These are phyloP conservation scores for Trypanosomatidae sp. DNA, from an alignment of 208 protist genomes.

Conservation along the genomic window DNA sequence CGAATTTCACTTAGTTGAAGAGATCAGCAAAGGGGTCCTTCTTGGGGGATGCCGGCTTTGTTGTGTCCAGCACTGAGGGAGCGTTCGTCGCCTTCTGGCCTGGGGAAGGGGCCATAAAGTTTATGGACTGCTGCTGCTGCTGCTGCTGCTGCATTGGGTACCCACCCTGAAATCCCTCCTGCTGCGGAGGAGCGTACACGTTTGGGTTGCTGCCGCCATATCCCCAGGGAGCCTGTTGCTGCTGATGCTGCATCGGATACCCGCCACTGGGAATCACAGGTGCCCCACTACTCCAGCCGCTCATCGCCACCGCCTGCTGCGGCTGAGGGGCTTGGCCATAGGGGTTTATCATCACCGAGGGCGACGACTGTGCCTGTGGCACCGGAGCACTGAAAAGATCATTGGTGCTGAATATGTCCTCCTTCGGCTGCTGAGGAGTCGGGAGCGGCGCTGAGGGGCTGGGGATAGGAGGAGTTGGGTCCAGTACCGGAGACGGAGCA, in stretches of 20 bases:
- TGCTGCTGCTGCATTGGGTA: constrained; percentile 10
- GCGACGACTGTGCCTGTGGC: constrained; percentile 28
- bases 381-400: constrained; percentile 46
- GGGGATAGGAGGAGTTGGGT: constrained; percentile 7
- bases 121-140: constrained; percentile 31
- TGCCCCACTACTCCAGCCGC: constrained; percentile 21
- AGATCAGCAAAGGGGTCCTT: constrained; percentile 81
- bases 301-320: constrained; percentile 8
- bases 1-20: constrained; percentile 34
- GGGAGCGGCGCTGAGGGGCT: constrained; percentile 5
- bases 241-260: constrained; percentile 25
- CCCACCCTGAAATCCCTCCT: not conserved
- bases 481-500: constrained; percentile 20
- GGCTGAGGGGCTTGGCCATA: constrained; percentile 11
- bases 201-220: constrained; percentile 2
- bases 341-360: constrained; percentile 16
- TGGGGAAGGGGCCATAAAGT: constrained; percentile 51
- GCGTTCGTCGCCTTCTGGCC: constrained; percentile 29
- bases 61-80: not conserved
- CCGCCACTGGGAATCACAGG: constrained; percentile 21
- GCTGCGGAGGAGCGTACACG: not conserved
- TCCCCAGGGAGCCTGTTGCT: constrained; percentile 5
- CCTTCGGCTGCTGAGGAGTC: constrained; percentile 23
- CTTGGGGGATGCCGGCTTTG: constrained; percentile 9
- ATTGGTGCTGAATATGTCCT: constrained; percentile 48